Conservation (phyloP, 129 eudicot species). For the Ambrosia trifida region DNA sequence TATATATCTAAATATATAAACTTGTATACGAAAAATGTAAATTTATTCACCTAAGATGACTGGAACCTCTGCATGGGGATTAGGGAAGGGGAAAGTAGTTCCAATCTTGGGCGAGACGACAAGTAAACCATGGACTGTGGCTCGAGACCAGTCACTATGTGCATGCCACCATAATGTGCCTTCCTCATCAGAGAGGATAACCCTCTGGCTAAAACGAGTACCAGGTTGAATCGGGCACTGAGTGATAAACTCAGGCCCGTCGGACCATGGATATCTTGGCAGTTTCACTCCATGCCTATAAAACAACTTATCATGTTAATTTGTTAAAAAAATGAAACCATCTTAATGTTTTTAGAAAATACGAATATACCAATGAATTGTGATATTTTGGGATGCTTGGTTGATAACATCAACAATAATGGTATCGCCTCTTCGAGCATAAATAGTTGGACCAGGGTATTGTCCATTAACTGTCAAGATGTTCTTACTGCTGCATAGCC, state of each 20-base stretch:
- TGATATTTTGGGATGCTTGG: conserved; percentile 39
- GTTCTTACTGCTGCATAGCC: conserved; percentile 48
- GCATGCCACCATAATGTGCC: conserved; percentile 74
- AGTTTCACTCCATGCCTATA: conserved; percentile 63
- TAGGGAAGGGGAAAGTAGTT: conserved; percentile 47
- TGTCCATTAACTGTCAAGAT: conserved; percentile 55
- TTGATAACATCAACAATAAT: conserved; percentile 44
- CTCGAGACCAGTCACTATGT: conserved; percentile 63
- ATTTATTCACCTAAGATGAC: conserved; percentile 40
- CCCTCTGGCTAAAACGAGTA: conserved; percentile 37
- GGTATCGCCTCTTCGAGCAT: conserved; percentile 45
- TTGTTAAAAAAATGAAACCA: background rate
- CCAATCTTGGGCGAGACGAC: conserved; percentile 39
- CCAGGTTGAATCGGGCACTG: conserved; percentile 64
- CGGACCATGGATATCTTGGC: conserved; percentile 68
- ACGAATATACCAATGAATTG: conserved; percentile 47
- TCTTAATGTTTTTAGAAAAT: background rate
- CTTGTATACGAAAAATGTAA: too few species aligned
- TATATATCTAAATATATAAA: too few species aligned
- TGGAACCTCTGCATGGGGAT: conserved; percentile 48
- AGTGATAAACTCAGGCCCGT: conserved; percentile 56
- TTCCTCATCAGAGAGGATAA: conserved; percentile 45
- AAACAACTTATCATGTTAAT: too few species aligned
- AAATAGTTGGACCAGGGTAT: conserved; percentile 51
- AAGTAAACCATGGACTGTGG: conserved; percentile 53